A percentile compares a stretch with the other conserved stretches of the same genome.
These are phyloP conservation scores for Gremmenia infestans DNA, from an alignment of 2,329 filamentous ascomycete genomes.

Conservation along the genomic window DNA sequence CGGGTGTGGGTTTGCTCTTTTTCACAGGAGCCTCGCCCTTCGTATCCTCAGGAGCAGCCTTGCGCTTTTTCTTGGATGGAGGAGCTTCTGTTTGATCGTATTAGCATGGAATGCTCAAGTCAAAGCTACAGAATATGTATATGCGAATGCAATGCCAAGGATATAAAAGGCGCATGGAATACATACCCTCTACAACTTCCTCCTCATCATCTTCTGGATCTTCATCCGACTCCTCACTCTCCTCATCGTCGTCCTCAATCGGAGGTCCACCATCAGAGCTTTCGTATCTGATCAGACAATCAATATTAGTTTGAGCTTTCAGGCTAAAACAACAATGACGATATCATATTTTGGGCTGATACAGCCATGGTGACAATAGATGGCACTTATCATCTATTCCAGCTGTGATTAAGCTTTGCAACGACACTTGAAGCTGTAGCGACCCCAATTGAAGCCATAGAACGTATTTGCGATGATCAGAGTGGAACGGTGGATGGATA, in stretches of 20 bases:
- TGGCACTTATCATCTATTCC: neutral
- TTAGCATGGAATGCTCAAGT: neutral
- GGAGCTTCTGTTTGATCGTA: conserved; percentile 11
- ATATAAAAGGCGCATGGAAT: conserved; percentile 8
- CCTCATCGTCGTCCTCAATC: conserved; percentile 30
- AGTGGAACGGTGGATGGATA: neutral
- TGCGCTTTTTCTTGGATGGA: conserved; percentile 28
- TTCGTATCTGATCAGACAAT: conserved; percentile 24
- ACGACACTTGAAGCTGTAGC: conserved; percentile 7
- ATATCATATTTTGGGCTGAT: conserved; percentile 1
- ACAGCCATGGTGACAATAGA: neutral
- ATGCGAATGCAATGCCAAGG: neutral
- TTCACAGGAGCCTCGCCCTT: conserved; percentile 5
- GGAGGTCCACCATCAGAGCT: conserved; percentile 31
- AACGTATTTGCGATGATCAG: neutral
- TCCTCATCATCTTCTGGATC: conserved; percentile 21
- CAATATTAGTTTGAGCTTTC: conserved; percentile 10
- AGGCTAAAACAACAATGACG: neutral
- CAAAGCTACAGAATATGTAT: neutral
- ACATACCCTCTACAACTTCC: conserved; percentile 19
- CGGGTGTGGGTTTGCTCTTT: conserved; percentile 12
- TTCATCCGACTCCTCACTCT: conserved; percentile 31
- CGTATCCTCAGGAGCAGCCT: conserved; percentile 13
- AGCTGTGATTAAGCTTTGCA: conserved; percentile 1
- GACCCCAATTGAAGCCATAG: conserved; percentile 5